A percentile compares a stretch with the other conserved stretches of the same genome.
Evolutionary conservation across 2,329 filamentous ascomycete species (phyloP).

Genomic region (Alternaria arborescens): DNA sequence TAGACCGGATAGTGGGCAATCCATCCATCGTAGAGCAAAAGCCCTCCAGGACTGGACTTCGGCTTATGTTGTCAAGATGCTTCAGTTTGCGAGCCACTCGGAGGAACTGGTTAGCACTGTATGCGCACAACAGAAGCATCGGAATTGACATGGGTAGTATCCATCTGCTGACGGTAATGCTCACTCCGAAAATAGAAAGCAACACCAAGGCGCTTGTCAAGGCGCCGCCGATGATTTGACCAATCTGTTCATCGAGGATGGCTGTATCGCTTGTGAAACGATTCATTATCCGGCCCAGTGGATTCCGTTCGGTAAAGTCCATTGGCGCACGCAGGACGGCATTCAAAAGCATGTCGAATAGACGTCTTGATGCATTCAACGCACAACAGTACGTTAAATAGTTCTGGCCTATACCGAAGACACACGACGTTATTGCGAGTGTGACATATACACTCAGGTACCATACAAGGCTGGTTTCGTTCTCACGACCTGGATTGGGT

Average conservation of each 20-base stretch:
- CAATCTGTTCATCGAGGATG: background rate
- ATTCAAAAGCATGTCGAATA: background rate
- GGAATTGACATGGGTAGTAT: background rate
- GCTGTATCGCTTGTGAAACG: background rate
- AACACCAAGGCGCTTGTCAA: background rate
- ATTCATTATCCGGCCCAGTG: background rate
- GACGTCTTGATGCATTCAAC: background rate
- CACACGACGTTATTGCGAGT: background rate
- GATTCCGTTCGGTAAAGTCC: background rate
- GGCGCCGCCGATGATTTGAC: background rate
- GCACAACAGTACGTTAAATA: background rate
- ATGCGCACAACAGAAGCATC: background rate
- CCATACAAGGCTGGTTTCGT: background rate
- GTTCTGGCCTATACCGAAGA: background rate
- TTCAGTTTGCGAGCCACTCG: background rate
- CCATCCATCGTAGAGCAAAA: background rate
- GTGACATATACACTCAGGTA: background rate
- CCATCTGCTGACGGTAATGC: background rate
- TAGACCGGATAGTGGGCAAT: background rate
- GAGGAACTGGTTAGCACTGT: background rate
- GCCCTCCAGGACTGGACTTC: background rate
- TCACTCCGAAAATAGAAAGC: background rate
- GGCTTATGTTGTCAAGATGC: background rate
- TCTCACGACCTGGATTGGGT: background rate
- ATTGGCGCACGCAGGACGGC: background rate